A percentile compares a stretch with the other conserved stretches of the same genome.
Evolutionary conservation across 495 filamentous ascomycete species (phyloP).

Genomic region (Penicillium macrosclerotiorum): DNA sequence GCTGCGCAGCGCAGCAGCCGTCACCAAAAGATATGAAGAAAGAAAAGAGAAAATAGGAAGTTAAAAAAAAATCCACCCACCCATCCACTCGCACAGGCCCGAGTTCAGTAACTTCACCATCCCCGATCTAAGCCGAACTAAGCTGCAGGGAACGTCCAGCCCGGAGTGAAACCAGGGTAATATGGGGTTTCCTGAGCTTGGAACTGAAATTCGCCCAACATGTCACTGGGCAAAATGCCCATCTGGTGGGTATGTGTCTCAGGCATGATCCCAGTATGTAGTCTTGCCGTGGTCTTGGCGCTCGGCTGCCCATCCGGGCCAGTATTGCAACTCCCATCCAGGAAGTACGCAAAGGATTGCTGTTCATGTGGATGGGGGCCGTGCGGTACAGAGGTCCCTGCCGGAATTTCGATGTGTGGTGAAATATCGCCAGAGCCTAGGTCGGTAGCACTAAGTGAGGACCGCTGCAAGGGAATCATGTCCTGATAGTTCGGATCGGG

Average conservation of each 20-base stretch:
- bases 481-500: slow-evolving; percentile 24
- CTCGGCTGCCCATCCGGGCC: slow-evolving; percentile 9
- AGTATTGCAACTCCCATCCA: slow-evolving; percentile 15
- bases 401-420: slow-evolving; percentile 16
- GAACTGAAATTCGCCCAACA: slow-evolving; percentile 30
- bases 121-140: slow-evolving; percentile 16
- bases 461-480: slow-evolving; percentile 21
- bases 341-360: slow-evolving; percentile 15
- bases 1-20: slow-evolving; percentile 18
- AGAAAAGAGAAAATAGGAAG: too few species aligned
- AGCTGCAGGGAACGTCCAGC: slow-evolving; percentile 32
- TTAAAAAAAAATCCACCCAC: too few species aligned
- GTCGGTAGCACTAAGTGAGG: slow-evolving; percentile 14
- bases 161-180: slow-evolving; percentile 27
- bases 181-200: slow-evolving; percentile 24
- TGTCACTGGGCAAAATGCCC: slow-evolving; percentile 22
- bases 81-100: too few species aligned
- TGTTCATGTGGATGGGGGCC: slow-evolving; percentile 7
- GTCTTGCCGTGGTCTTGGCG: slow-evolving; percentile 16
- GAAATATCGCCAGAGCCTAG: slow-evolving; percentile 18
- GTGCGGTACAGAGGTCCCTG: slow-evolving; percentile 11
- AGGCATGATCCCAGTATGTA: slow-evolving; percentile 13
- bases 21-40: not conserved
- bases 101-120: not conserved
- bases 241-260: slow-evolving; percentile 19